Conservation (phyloP, 108 stramenopile genomes). For the Skeletonema costatum region DNA sequence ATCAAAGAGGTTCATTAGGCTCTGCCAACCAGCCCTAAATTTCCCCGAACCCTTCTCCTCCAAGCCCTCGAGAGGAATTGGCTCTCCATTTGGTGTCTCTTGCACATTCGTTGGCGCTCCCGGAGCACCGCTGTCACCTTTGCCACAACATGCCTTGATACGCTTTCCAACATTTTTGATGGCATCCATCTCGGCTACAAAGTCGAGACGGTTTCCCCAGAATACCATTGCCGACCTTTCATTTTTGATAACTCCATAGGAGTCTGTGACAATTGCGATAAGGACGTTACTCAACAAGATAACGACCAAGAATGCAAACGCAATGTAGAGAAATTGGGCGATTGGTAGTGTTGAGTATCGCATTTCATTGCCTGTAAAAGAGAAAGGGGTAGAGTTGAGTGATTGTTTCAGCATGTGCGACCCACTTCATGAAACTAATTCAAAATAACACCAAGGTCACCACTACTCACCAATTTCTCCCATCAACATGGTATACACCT, state of each 20-base stretch:
- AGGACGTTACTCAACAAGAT: constrained; percentile 60
- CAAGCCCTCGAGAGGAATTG: constrained; percentile 15
- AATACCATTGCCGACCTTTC: constrained; percentile 62
- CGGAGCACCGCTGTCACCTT: constrained; percentile 20
- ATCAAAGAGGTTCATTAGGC: constrained; percentile 49
- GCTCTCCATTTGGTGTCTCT: constrained; percentile 34
- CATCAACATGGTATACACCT: constrained; percentile 63
- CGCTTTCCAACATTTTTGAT: constrained; percentile 42
- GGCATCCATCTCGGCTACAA: constrained; percentile 64
- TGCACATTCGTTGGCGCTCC: constrained; percentile 27
- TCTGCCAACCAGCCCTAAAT: constrained; percentile 43
- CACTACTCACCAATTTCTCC: constrained; percentile 61
- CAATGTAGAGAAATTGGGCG: constrained; percentile 48
- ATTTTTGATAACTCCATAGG: constrained; percentile 60
- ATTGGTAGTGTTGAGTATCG: constrained; percentile 29
- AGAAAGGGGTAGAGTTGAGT: background rate
- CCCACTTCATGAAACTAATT: background rate
- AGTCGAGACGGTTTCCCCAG: constrained; percentile 63
- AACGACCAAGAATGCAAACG: constrained; percentile 56
- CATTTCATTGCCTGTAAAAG: constrained; percentile 18
- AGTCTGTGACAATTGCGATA: constrained; percentile 66
- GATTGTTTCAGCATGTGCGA: too few relatives aligned
- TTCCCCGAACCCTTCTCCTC: constrained; percentile 6
- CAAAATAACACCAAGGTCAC: background rate
- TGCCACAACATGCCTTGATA: constrained; percentile 3